A percentile compares a stretch with the other conserved stretches of the same genome.
Evolutionary conservation across 1,284 basidiomycete genomes (phyloP).

Genomic region (Tetrapyrgos nigripes): DNA sequence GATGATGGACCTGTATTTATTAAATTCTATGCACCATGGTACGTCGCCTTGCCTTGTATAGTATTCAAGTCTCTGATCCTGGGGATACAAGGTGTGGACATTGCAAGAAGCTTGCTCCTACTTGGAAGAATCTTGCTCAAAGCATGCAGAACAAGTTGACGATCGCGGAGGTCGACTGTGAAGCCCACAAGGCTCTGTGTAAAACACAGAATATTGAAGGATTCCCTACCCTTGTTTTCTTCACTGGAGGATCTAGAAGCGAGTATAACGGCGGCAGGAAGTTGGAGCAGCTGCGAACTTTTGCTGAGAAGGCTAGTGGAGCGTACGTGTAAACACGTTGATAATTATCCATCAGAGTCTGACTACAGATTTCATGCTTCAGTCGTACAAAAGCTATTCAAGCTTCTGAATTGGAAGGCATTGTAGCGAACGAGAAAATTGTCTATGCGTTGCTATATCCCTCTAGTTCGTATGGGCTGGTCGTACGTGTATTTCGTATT

Average conservation of each 20-base stretch:
- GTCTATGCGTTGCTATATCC: conserved; percentile 80
- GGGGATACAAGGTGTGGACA: conserved; percentile 74
- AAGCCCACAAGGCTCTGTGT: conserved; percentile 73
- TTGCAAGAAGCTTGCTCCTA: conserved; percentile 89
- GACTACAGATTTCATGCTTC: conserved; percentile 23
- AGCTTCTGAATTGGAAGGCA: conserved; percentile 56
- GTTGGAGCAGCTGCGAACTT: conserved; percentile 71
- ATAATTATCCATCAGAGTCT: not conserved
- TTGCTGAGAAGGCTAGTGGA: conserved; percentile 72
- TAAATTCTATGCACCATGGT: conserved; percentile 94
- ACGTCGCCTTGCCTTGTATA: conserved; percentile 20
- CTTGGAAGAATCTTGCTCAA: conserved; percentile 76
- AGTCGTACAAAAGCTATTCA: conserved; percentile 52
- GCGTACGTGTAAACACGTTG: conserved; percentile 51
- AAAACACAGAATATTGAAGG: conserved; percentile 68
- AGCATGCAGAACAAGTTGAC: conserved; percentile 73
- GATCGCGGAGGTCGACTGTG: conserved; percentile 89
- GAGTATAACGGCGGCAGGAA: conserved; percentile 78
- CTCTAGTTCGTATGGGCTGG: conserved; percentile 41
- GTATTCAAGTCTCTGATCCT: conserved; percentile 1
- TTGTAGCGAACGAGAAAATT: conserved; percentile 63
- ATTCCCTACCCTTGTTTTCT: conserved; percentile 84
- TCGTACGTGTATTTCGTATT: conserved; percentile 43
- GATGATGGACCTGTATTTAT: conserved; percentile 76
- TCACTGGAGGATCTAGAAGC: conserved; percentile 51